A percentile compares a stretch with the other conserved stretches of the same genome.
These are phyloP conservation scores for Oryza glaberrima DNA, from an alignment of 176 grass and related monocot species.

Conservation along the genomic window DNA sequence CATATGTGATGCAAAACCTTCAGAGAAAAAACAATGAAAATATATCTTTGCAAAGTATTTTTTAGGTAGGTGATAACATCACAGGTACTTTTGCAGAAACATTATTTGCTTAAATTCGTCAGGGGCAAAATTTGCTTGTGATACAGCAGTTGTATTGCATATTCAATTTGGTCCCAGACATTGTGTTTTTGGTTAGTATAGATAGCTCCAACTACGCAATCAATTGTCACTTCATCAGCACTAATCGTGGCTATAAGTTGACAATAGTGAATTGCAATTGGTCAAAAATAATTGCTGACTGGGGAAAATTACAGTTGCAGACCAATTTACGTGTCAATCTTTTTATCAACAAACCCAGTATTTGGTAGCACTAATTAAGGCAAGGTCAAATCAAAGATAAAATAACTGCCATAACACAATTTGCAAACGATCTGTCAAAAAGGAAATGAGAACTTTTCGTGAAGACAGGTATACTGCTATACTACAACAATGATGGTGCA, in stretches of 20 bases:
- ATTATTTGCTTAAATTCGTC: slow-evolving; percentile 15
- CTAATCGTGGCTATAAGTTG: not conserved
- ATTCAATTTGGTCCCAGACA: not conserved
- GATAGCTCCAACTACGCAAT: not conserved
- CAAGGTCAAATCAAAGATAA: slow-evolving; percentile 13
- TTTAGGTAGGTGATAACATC: not conserved
- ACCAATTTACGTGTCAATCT: not conserved
- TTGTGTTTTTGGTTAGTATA: not conserved
- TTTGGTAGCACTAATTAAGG: not conserved
- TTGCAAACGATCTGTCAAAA: not conserved
- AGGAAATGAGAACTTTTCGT: not conserved
- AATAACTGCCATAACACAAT: not conserved
- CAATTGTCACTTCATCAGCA: not conserved
- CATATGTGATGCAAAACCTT: slow-evolving; percentile 1
- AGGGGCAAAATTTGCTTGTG: not conserved
- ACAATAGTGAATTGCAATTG: not conserved
- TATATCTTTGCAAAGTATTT: not conserved
- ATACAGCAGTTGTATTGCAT: not conserved
- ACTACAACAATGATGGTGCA: not conserved
- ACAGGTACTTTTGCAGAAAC: not conserved
- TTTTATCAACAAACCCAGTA: not conserved
- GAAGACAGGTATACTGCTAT: not conserved
- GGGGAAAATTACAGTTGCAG: not conserved
- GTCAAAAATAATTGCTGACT: not conserved
- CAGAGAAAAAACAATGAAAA: not conserved